Base-by-base conservation (phyloP, 176 grass and related monocot genomes). In the Bonia amplexicaulis region DNA sequence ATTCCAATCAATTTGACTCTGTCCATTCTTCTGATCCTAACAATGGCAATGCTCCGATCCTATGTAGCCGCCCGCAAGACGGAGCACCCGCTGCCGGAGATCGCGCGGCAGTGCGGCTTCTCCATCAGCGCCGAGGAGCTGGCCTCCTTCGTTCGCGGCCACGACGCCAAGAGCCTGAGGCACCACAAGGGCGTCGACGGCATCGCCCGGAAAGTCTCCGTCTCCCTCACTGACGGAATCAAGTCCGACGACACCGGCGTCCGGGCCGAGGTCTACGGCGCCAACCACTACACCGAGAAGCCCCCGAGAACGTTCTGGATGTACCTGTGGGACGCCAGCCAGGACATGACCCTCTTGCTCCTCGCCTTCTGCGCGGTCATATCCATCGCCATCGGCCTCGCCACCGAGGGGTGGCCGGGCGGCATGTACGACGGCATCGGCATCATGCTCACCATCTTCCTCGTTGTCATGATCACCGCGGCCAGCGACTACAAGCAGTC, bases 401-500 rank as follows among this genome's bases (percentile, higher is more conserved):
- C 90, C 26, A 98, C 91, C 55, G 96, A 98, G 86, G 96, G 96
- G 0, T 98, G 86, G 74, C 93, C 96, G 0, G 53, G 82, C 41
- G 96, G 96, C 22, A 87, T 93, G 78, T 96, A 91, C 78, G 93
- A 98, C 86, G 96, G 96, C 53, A 20, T 94, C 17, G 96, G 96
- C 83, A 94, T 98, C 69, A 55, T 95, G 69, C 85, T 96, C 49
- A 95, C 92, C 41, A 96, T 96, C 69, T 84, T 88, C 72, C 72
- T 98, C 44, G 96, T 98, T 2, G 90, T 94, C 27, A 78, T 74
- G 59, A 92, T 98, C 86, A 98, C 96, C 47, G 93, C 93, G 15
- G 90, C 89, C 66, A 98, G 96, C 62, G 96, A 98, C 75, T 96
- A 98, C 82, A 95, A 88, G 66, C 93, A 96, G 73, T 98, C 96